Conservation (phyloP, 1,284 basidiomycete genomes). For the Hemileia vastatrix region DNA sequence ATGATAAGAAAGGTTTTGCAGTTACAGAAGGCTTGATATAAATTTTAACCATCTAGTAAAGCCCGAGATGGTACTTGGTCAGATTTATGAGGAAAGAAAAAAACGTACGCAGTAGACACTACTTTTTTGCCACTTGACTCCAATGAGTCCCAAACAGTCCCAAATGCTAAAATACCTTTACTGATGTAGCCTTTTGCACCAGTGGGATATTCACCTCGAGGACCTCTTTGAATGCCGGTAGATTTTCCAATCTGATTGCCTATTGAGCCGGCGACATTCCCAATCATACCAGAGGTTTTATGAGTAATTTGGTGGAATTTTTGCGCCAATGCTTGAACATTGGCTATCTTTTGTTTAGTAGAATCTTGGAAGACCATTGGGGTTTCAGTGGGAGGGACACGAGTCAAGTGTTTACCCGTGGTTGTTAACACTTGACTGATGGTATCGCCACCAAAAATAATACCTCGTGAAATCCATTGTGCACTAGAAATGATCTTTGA, state of each 20-base stretch:
- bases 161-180: conserved; percentile 39
- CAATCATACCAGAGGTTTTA: conserved; percentile 38
- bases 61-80: neutral
- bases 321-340: conserved; percentile 24
- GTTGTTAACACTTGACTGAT: conserved; percentile 31
- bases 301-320: conserved; percentile 26
- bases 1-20: conserved; percentile 24
- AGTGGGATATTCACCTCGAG: conserved; percentile 27
- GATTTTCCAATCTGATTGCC: conserved; percentile 41
- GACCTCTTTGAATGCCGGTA: conserved; percentile 38
- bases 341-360: conserved; percentile 26
- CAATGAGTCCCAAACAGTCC: conserved; percentile 42
- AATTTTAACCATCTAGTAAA: neutral
- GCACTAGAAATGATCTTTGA: conserved; percentile 29
- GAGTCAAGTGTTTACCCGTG: conserved; percentile 32
- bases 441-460: conserved; percentile 36
- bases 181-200: conserved; percentile 41
- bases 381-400: conserved; percentile 23
- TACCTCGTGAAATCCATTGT: conserved; percentile 34
- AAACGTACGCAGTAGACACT: conserved; percentile 15
- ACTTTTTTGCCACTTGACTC: conserved; percentile 36
- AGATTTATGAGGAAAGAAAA: neutral
- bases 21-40: neutral
- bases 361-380: conserved; percentile 30
- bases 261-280: conserved; percentile 34